Conservation (phyloP, 768 basidiomycete genomes). For the Tulasnella sp. region DNA sequence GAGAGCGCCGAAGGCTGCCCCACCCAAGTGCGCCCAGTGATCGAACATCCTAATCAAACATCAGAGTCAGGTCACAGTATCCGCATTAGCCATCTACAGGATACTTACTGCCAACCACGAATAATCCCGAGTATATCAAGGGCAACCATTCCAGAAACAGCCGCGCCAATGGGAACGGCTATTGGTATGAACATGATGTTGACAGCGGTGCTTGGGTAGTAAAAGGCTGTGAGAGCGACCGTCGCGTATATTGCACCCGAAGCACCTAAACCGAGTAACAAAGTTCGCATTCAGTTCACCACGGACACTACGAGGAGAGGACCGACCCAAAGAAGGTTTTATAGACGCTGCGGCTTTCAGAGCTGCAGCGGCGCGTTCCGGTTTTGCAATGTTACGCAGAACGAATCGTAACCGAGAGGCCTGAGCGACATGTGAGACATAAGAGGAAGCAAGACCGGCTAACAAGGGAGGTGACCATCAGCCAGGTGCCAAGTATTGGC, state of each 20-base stretch:
- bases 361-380: constrained; percentile 40
- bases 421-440: constrained; percentile 68
- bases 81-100: neutral
- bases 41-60: constrained; percentile 55
- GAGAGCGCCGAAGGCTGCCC: constrained; percentile 71
- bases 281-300: neutral
- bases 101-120: constrained; percentile 76
- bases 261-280: constrained; percentile 46
- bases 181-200: constrained; percentile 75
- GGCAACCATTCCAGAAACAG: constrained; percentile 64
- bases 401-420: constrained; percentile 69
- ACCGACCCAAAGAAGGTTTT: constrained; percentile 73
- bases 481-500: neutral
- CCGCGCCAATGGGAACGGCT: constrained; percentile 75
- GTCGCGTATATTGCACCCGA: constrained; percentile 84
- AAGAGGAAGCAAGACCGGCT: constrained; percentile 78
- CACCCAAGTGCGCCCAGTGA: constrained; percentile 87
- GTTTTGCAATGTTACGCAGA: constrained; percentile 52
- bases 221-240: constrained; percentile 70
- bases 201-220: constrained; percentile 73
- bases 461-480: neutral
- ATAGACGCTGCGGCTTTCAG: constrained; percentile 42
- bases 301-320: constrained; percentile 35
- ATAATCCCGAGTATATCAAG: constrained; percentile 70
- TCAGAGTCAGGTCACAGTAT: constrained; percentile 21